phyloP scores from a whole-genome alignment of 2,329 filamentous ascomycete species.

The Hymenoscyphus albidus region DNA sequence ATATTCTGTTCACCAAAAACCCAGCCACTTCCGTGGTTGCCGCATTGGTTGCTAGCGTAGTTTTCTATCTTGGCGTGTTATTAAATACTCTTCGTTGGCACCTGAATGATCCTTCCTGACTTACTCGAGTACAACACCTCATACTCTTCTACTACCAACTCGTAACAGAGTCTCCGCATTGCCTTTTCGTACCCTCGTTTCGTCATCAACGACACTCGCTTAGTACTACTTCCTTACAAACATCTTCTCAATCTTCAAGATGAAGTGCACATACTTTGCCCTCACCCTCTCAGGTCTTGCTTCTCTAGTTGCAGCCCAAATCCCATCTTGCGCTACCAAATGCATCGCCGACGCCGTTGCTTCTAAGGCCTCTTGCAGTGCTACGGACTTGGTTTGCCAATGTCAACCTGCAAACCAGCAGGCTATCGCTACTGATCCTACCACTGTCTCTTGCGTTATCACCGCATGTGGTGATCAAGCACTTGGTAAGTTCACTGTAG shows the following conservation, averaged over 20 bases:
- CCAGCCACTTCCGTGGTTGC: too few species aligned
- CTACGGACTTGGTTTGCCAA: slow-evolving; percentile 23
- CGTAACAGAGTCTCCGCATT: too few species aligned
- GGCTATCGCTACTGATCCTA: slow-evolving; percentile 13
- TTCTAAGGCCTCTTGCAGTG: slow-evolving; percentile 21
- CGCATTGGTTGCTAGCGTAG: too few species aligned
- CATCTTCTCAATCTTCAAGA: slow-evolving; percentile 8
- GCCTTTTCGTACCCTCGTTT: neutral
- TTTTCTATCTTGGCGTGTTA: too few species aligned
- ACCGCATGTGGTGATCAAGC: slow-evolving; percentile 21
- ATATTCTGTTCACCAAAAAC: too few species aligned
- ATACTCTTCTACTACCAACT: too few species aligned
- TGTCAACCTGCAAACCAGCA: slow-evolving; percentile 21
- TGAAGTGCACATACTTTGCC: slow-evolving; percentile 25
- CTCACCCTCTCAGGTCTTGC: slow-evolving; percentile 20
- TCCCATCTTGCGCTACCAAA: slow-evolving; percentile 24
- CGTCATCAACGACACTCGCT: neutral
- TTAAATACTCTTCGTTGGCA: too few species aligned
- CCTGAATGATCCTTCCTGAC: too few species aligned
- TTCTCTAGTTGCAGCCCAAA: slow-evolving; percentile 13
- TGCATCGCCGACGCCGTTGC: slow-evolving; percentile 25
- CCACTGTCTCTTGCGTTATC: slow-evolving; percentile 19
- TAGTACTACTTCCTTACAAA: neutral
- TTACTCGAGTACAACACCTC: too few species aligned
- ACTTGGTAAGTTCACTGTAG: slow-evolving; percentile 15